Evolutionary conservation across 495 filamentous ascomycete species (phyloP).

Genomic region (Pseudomonodictys pantanalensis): DNA sequence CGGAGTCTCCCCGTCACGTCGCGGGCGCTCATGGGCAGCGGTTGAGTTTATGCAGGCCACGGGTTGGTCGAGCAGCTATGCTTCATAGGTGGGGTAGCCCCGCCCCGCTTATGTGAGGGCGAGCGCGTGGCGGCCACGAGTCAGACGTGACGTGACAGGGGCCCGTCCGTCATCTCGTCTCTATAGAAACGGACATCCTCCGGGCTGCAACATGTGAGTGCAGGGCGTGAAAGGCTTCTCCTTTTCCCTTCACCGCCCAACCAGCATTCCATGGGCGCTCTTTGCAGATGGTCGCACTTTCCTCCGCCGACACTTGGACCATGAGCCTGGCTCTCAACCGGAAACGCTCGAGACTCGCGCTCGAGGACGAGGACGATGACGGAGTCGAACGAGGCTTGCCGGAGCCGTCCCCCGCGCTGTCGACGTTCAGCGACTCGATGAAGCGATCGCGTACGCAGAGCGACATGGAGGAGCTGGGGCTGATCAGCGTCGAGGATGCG

Average conservation of each 20-base stretch:
- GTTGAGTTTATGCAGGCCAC: neutral
- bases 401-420: neutral
- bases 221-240: neutral
- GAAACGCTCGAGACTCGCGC: slow-evolving; percentile 20
- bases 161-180: neutral
- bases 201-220: neutral
- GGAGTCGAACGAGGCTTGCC: neutral
- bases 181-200: neutral
- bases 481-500: slow-evolving; percentile 19
- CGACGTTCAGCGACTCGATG: slow-evolving; percentile 8
- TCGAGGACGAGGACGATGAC: slow-evolving; percentile 16
- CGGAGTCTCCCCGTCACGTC: slow-evolving; percentile 37
- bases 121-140: neutral
- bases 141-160: neutral
- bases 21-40: slow-evolving; percentile 24
- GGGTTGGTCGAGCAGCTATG: neutral
- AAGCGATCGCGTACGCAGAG: slow-evolving; percentile 25
- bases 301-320: slow-evolving; percentile 5
- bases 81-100: neutral
- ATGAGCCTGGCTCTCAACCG: slow-evolving; percentile 24
- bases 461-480: slow-evolving; percentile 22
- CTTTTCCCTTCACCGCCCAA: neutral
- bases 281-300: slow-evolving; percentile 13
- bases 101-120: neutral
- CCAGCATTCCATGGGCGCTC: neutral